Conservation (phyloP, 495 filamentous ascomycete genomes). For the Durotheca rogersii region DNA sequence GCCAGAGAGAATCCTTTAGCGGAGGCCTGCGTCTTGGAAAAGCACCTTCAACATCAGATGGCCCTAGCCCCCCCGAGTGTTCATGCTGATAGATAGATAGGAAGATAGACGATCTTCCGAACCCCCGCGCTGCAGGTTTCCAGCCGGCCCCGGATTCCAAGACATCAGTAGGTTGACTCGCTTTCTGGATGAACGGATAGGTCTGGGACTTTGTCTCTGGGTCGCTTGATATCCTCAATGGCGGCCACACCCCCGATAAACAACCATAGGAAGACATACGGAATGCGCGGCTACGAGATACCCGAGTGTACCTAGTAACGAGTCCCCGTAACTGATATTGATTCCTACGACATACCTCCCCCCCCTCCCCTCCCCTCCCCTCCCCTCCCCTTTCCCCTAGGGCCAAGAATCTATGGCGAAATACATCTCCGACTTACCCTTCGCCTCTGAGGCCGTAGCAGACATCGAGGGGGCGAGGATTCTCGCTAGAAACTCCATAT, state of each 20-base stretch:
- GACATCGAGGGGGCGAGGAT: no score
- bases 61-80: conserved; percentile 12
- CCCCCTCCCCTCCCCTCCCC: no score
- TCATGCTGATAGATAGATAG: conserved; percentile 30
- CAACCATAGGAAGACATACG: conserved; percentile 8
- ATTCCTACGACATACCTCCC: no score
- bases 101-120: conserved; percentile 21
- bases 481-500: conserved; percentile 2
- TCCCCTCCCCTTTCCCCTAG: no score
- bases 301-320: neutral
- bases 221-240: conserved; percentile 15
- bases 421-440: conserved; percentile 5
- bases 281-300: conserved; percentile 7
- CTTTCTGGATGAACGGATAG: conserved; percentile 30
- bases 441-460: conserved; percentile 1
- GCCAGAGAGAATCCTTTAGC: conserved; percentile 11
- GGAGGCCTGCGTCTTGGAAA: conserved; percentile 12
- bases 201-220: conserved; percentile 9
- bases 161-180: conserved; percentile 18
- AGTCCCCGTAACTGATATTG: no score
- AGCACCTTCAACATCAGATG: conserved; percentile 24
- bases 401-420: conserved; percentile 3
- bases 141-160: conserved; percentile 30
- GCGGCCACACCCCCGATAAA: conserved; percentile 12
- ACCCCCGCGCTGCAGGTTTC: conserved; percentile 32